These are phyloP conservation scores for Mucor saturninus DNA, from an alignment of 371 early-diverging fungal species.

Conservation along the genomic window DNA sequence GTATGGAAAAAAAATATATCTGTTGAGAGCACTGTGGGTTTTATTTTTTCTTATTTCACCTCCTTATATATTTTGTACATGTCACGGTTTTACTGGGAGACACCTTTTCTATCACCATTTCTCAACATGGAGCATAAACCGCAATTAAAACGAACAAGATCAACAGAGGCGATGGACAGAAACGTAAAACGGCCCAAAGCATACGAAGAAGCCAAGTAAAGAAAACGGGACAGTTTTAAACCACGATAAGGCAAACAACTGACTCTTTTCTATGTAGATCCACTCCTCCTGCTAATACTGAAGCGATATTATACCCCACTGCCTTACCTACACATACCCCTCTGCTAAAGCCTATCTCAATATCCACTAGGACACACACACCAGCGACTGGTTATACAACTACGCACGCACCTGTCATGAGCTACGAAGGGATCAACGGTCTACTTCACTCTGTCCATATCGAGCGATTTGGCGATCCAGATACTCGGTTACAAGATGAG, in stretches of 20 bases:
- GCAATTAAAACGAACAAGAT: conserved; percentile 28
- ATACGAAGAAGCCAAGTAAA: conserved; percentile 6
- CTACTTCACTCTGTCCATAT: conserved; percentile 27
- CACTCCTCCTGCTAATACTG: not conserved
- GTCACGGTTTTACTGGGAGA: conserved; percentile 21
- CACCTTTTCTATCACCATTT: conserved; percentile 22
- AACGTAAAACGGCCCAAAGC: conserved; percentile 21
- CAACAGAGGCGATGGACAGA: conserved; percentile 24
- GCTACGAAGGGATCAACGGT: conserved; percentile 30
- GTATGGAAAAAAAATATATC: no score
- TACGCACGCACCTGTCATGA: conserved; percentile 3
- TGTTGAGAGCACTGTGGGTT: no score
- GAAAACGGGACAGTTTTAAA: not conserved
- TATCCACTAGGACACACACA: conserved; percentile 22
- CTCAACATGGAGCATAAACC: conserved; percentile 11
- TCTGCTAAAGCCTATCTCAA: conserved; percentile 13
- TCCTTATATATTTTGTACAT: conserved; percentile 7
- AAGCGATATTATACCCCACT: not conserved
- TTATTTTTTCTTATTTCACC: not conserved
- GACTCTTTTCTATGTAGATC: not conserved
- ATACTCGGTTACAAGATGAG: conserved; percentile 26
- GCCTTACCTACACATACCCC: not conserved
- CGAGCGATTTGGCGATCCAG: conserved; percentile 36
- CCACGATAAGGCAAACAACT: not conserved
- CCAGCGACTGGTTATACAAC: not conserved